Percentiles rank a stretch among this genome's conserved stretches.
phyloP scores from a whole-genome alignment of 2,329 filamentous ascomycete genomes.

The Venturia oleaginea region DNA sequence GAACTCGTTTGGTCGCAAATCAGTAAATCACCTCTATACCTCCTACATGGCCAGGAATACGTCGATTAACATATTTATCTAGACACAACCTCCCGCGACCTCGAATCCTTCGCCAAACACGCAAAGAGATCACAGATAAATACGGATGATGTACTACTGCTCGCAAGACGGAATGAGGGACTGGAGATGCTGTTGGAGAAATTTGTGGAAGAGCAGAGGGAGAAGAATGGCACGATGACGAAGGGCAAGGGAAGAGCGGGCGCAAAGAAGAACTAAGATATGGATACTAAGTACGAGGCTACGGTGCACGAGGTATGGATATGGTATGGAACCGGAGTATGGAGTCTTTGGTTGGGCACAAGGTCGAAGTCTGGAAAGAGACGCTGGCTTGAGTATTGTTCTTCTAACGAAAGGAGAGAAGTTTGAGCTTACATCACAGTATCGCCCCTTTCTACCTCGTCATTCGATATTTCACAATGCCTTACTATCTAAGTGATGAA shows the following conservation, averaged over 20 bases:
- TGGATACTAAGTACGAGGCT: background rate
- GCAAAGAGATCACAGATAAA: slow-evolving; percentile 72
- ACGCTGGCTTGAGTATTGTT: too few species aligned
- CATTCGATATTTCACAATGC: too few species aligned
- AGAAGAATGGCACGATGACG: slow-evolving; percentile 2
- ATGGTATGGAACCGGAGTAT: background rate
- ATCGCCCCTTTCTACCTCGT: too few species aligned
- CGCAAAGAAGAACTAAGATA: background rate
- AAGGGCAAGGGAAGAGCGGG: slow-evolving; percentile 9
- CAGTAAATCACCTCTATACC: slow-evolving; percentile 47
- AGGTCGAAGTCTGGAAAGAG: background rate
- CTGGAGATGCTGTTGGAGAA: slow-evolving; percentile 66
- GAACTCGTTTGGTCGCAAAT: slow-evolving; percentile 85
- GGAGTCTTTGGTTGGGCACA: background rate
- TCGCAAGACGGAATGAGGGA: slow-evolving; percentile 79
- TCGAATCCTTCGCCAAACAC: slow-evolving; percentile 62
- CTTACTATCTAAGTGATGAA: too few species aligned
- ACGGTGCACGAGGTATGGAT: background rate
- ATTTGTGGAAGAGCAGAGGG: slow-evolving; percentile 47
- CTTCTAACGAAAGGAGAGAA: background rate
- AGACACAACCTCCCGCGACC: slow-evolving; percentile 42
- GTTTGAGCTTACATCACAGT: background rate
- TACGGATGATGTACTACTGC: slow-evolving; percentile 77
- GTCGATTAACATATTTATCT: slow-evolving; percentile 29
- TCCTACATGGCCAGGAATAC: too few species aligned